Base-by-base conservation (phyloP, 352 stramenopile genomes). In the Phytophthora ramorum region DNA sequence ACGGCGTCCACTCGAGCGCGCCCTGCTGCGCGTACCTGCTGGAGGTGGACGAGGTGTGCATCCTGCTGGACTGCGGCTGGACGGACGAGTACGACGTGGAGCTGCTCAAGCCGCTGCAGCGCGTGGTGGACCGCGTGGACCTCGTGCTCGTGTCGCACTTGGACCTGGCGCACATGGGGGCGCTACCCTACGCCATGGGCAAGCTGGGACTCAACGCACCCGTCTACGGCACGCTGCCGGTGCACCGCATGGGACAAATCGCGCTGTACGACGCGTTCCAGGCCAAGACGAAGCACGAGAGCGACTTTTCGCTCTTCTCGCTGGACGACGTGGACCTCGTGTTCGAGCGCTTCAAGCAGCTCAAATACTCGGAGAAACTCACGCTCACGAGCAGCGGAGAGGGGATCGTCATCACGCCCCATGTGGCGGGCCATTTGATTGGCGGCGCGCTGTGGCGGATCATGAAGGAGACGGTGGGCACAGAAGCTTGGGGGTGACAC, bases 231-330 rank as follows among this genome's bases (percentile, higher is more conserved):
- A 99, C 97, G 16, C 91, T 98, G 30, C 95, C 97, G 2, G 97
- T 97, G 17, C 89, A 98, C 28, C 97, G 98, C 74, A 98, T 99
- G 94, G 96, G 96, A 9, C 93, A 99, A 78, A 98, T 98, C 81
- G 93, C 92, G 41, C 79, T 99, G 9, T 99, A 98, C 68, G 96
- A 99, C 69, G 91, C 95, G 26, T 98, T 97, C 61, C 93, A 98
- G 35, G 89, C 91, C 43, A 85, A 97, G 56, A 97, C 87, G 12
- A 95, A 92, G 66, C 84, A 97, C 64, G 95, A 98, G 60, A 90
- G 92, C 52, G 81, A 90, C 52, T 96, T 98, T 75, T 69, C 93
- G 65, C 70, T 98, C 76, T 93, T 97, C 79, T 86, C 76, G 7
- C 81, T 99, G 53, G 92, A 98, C 77, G 86, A 98, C 71, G 90